Percentiles rank a stretch among this genome's conserved stretches.
phyloP scores from a whole-genome alignment of 2,329 filamentous ascomycete genomes.

The Coniella lustricola region DNA sequence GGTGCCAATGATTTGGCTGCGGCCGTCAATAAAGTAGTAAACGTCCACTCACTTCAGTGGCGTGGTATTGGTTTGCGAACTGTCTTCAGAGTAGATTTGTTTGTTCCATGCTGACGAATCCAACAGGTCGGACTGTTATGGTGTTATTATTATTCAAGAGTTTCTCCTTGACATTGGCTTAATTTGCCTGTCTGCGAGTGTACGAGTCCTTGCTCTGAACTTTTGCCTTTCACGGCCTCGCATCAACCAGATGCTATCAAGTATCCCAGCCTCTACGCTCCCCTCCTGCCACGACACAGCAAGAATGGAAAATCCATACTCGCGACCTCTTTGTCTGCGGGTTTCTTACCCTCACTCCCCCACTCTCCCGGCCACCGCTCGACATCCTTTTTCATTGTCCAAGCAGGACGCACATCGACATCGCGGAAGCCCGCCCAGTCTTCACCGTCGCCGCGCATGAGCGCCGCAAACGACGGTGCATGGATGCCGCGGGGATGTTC shows the following conservation, averaged over 20 bases:
- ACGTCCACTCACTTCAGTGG: no score
- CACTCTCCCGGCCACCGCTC: conserved; percentile 39
- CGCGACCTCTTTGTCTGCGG: conserved; percentile 17
- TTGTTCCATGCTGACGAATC: no score
- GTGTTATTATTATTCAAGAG: no score
- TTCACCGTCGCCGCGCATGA: conserved; percentile 32
- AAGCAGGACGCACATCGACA: conserved; percentile 39
- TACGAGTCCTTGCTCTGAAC: no score
- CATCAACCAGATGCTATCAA: not conserved
- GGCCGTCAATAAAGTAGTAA: no score
- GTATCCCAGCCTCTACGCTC: not conserved
- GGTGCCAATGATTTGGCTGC: no score
- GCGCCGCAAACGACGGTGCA: conserved; percentile 30
- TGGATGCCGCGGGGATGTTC: conserved; percentile 45
- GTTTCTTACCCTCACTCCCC: conserved; percentile 25
- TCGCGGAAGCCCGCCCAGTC: conserved; percentile 41
- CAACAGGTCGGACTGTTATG: no score
- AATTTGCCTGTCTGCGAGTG: no score
- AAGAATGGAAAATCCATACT: conserved; percentile 32
- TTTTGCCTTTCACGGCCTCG: no score
- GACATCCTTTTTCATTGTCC: conserved; percentile 42
- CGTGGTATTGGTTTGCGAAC: no score
- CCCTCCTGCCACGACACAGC: conserved; percentile 28
- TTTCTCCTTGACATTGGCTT: no score
- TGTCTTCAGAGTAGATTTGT: no score